Evolutionary conservation across 371 early-diverging fungal species (phyloP).

Genomic region (Blakeslea trispora): DNA sequence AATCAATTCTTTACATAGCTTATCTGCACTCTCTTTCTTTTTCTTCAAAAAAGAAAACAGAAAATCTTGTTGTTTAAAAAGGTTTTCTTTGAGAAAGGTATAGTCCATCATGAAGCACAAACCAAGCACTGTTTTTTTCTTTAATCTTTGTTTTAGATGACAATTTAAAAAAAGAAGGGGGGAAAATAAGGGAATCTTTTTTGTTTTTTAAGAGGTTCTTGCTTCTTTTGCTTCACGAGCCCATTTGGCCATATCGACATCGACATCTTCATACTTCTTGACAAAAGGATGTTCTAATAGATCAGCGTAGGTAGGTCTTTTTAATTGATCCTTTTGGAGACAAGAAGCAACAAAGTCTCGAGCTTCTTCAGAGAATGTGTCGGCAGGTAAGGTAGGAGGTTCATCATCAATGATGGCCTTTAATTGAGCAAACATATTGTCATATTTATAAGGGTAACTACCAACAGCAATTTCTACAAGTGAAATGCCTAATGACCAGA

Average conservation of each 20-base stretch:
- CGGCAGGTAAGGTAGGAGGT: conserved; percentile 71
- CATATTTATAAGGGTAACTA: conserved; percentile 74
- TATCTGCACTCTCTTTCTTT: too few relatives aligned
- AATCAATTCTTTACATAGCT: too few relatives aligned
- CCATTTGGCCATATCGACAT: conserved; percentile 87
- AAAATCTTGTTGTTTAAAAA: too few relatives aligned
- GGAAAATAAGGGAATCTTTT: too few relatives aligned
- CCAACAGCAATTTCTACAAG: conserved; percentile 91
- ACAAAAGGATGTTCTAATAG: conserved; percentile 80
- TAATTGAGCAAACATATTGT: conserved; percentile 84
- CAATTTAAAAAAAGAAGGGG: too few relatives aligned
- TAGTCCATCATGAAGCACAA: too few relatives aligned
- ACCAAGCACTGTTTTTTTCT: too few relatives aligned
- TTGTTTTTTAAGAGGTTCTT: not conserved
- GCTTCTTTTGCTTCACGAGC: conserved; percentile 44
- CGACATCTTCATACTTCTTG: conserved; percentile 51
- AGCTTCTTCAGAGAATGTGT: conserved; percentile 67
- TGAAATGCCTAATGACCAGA: conserved; percentile 93
- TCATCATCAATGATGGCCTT: conserved; percentile 84
- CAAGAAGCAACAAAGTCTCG: conserved; percentile 81
- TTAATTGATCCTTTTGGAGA: conserved; percentile 72
- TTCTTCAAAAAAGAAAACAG: too few relatives aligned
- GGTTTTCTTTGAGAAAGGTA: too few relatives aligned
- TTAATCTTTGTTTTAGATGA: too few relatives aligned
- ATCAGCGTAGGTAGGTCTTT: conserved; percentile 73